Conservation (phyloP, 331 rosid species). For the Acacia pycnantha region DNA sequence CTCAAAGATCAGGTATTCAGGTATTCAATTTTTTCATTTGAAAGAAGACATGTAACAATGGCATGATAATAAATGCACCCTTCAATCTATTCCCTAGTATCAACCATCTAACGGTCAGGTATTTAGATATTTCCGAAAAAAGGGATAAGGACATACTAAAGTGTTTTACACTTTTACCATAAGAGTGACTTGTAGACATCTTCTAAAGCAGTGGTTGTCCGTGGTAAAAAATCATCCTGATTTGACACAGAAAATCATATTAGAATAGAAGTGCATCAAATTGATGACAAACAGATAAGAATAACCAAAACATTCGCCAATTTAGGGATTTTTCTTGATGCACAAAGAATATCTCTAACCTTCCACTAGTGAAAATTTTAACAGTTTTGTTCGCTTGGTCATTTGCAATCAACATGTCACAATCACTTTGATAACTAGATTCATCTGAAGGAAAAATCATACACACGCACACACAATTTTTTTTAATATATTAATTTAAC, state of each 20-base stretch:
- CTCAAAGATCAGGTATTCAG: not conserved
- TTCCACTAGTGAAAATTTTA: not conserved
- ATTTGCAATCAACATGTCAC: conserved; percentile 14
- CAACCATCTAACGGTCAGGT: not conserved
- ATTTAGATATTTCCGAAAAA: conserved; percentile 14
- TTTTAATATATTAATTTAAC: not conserved
- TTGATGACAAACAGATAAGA: conserved; percentile 14
- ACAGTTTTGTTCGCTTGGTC: not conserved
- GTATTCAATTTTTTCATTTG: conserved; percentile 1
- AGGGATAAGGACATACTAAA: conserved; percentile 29
- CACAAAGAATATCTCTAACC: not conserved
- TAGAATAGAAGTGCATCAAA: conserved; percentile 25
- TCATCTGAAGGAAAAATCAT: not conserved
- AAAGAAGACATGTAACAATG: conserved; percentile 11
- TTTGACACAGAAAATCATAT: conserved; percentile 16
- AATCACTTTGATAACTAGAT: not conserved
- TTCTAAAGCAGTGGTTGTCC: conserved; percentile 75
- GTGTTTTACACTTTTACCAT: conserved; percentile 52
- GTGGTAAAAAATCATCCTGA: conserved; percentile 95
- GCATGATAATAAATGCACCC: conserved; percentile 20
- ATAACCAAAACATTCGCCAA: not conserved
- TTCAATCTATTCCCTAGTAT: conserved; percentile 15
- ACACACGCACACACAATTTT: not conserved
- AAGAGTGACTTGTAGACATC: conserved; percentile 69
- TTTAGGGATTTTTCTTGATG: not conserved